Base-by-base conservation (phyloP, 345 rosid genomes). In the Salix exigua region DNA sequence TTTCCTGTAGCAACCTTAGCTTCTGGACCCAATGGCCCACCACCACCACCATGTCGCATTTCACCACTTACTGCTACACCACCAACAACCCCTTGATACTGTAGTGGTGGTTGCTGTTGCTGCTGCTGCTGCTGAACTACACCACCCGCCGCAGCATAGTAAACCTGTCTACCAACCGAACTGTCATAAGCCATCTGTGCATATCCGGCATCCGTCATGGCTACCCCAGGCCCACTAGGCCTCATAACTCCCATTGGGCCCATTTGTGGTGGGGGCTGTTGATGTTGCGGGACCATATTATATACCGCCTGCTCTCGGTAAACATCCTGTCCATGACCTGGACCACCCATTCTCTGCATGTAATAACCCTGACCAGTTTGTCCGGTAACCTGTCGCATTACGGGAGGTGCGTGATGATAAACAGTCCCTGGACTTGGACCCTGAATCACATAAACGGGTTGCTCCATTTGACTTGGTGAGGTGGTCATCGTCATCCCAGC, bases 281-380 rank as follows among this genome's bases (percentile, higher is more conserved):
- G 85, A 21, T 87, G 79, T 19, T 23, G 85, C 33, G 86, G 80
- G 65, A 85, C 78, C 81, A 92, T 25, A 84, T 83, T 89, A 86
- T 88, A 92, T 11, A 88, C n/a, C 62, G 79, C 89, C 33, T 85
- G 96, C 35, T 94, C 98, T 62, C 97, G 77, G 91, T 92, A 94
- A 68, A 83, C 81, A n/a, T 92, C 97, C 1, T 86, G 78, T 19
- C 77, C 70, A 8, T 16, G 61, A 14, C 62, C 71, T 7, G 37
- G 84, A 26, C 62, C 83, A 0, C 81, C 82, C 84, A 89, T 78
- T 79, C 96, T 74, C 73, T 91, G 98, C 75, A 89, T 62, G 83
- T 91, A 95, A 76, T 89, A 91, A 4, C 90, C 91, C 80, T 90
- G 97, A 86, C 89, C 84, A 6, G 81, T 67, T 85, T 87, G 93